A percentile compares a stretch with the other conserved stretches of the same genome.
Evolutionary conservation across 176 grass and related monocot species (phyloP).

Genomic region (Musa acuminata): DNA sequence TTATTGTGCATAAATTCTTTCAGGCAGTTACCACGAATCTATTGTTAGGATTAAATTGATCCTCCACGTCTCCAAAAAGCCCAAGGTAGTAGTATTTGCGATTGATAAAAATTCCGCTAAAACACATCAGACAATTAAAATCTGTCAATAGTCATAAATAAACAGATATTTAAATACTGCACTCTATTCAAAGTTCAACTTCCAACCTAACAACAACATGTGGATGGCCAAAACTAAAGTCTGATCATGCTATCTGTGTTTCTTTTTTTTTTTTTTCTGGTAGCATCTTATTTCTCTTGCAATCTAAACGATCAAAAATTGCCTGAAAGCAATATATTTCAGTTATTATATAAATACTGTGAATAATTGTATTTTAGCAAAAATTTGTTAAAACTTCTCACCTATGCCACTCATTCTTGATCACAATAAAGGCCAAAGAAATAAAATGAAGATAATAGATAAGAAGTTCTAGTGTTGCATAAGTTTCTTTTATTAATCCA

Average conservation of each 20-base stretch:
- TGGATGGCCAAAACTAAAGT: not conserved
- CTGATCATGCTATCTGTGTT: not conserved
- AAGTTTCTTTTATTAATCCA: no score
- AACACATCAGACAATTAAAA: constrained; percentile 29
- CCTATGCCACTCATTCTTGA: not conserved
- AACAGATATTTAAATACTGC: not conserved
- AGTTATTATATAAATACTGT: not conserved
- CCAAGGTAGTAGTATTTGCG: constrained; percentile 89
- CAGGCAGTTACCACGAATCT: constrained; percentile 73
- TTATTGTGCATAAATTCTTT: not conserved
- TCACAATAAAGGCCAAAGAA: no score
- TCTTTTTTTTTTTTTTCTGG: not conserved
- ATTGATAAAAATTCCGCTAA: constrained; percentile 94
- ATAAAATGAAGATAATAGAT: not conserved
- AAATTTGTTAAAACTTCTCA: not conserved
- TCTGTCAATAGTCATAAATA: constrained; percentile 6
- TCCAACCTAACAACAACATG: no score
- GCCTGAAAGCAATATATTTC: not conserved
- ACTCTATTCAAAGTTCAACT: not conserved
- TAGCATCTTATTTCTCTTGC: not conserved
- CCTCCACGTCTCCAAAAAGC: constrained; percentile 54
- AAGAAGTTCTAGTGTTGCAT: not conserved
- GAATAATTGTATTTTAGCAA: not conserved
- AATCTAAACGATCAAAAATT: not conserved
- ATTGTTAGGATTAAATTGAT: constrained; percentile 87